Base-by-base conservation (phyloP, 78 protist genomes). In the Cavenderia fasciculata region DNA sequence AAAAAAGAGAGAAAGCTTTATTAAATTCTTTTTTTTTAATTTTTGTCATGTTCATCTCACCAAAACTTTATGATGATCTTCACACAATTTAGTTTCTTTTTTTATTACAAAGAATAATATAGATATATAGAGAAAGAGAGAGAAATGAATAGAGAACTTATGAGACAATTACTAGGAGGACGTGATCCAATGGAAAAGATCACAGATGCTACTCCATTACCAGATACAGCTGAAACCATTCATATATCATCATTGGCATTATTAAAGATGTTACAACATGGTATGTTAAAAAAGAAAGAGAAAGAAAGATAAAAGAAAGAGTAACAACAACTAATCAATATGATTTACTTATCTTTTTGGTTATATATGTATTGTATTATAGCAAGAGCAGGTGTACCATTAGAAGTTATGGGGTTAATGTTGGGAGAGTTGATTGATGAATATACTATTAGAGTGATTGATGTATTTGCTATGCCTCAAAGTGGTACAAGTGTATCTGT, bases 391-490 rank as follows among this genome's bases (percentile, higher is more conserved):
- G 99, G 99, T 27, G 99, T 99, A 25, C 99, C 99, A 33, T 90
- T 99, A 96, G 99, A 99, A 85, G 99, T 99, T 69, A 99, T 99
- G 99, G 99, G 99, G 2, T 96, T 99, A 44, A 98, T 99, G 99
- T 96, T 99, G 16, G 99, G 99, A 19, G 98, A 98, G 73, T 98
- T 98, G 59, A 98, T 99, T 40, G 99, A 99, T 86, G 99, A 97
- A 34, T 99, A 98, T 97, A 99, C 99, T 2, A 98, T 99, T 49
- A 95, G 96, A 29, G 98, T 97, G 0, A 74, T 95, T 54, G 99
- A 99, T 85, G 99, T 99, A 19, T 99, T 98, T 66, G 99, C 99
- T 27, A 99, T 99, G 99, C 99, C 99, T 21, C 99, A 97, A 51
- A 77, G 85, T 51, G 98, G 97, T 27, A 94, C 98, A 4, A 98